Percentiles rank a stretch among this genome's conserved stretches.
These are phyloP conservation scores for Marchantia polymorpha DNA, from an alignment of 225 moss, liverwort and hornwort species.

Conservation along the genomic window DNA sequence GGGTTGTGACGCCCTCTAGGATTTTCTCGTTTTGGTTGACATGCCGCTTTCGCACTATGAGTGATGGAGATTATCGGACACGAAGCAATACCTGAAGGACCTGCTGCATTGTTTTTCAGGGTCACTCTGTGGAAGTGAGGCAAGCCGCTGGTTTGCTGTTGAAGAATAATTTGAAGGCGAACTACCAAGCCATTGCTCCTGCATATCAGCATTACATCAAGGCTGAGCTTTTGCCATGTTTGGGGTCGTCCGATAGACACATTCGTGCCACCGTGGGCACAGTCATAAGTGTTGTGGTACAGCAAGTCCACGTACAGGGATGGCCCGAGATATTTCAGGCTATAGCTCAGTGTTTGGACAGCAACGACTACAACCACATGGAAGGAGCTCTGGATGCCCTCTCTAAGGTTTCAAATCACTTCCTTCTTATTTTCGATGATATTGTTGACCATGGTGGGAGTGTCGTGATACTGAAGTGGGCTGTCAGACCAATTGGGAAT, in stretches of 20 bases:
- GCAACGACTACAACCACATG: constrained; percentile 99
- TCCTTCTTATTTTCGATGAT: constrained; percentile 1
- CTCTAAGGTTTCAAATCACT: constrained; percentile 60
- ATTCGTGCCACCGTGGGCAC: constrained; percentile 94
- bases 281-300: constrained; percentile 90
- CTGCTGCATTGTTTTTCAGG: constrained; percentile 51
- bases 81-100: constrained; percentile 13
- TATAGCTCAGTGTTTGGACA: constrained; percentile 89
- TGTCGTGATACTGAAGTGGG: background rate
- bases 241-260: constrained; percentile 84
- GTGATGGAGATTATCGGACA: constrained; percentile 7
- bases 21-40: constrained; percentile 5
- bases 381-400: constrained; percentile 98
- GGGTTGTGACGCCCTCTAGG: constrained; percentile 5
- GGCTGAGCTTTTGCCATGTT: constrained; percentile 86
- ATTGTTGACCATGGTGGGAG: background rate
- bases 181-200: constrained; percentile 67
- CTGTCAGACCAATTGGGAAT: background rate
- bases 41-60: background rate
- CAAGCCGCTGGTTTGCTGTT: constrained; percentile 98
- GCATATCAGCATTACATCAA: constrained; percentile 85
- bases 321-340: constrained; percentile 98
- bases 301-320: constrained; percentile 85
- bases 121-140: constrained; percentile 82
- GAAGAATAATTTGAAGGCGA: constrained; percentile 98